Base-by-base conservation (phyloP, 2,329 filamentous ascomycete species). In the Stemphylium beticola region DNA sequence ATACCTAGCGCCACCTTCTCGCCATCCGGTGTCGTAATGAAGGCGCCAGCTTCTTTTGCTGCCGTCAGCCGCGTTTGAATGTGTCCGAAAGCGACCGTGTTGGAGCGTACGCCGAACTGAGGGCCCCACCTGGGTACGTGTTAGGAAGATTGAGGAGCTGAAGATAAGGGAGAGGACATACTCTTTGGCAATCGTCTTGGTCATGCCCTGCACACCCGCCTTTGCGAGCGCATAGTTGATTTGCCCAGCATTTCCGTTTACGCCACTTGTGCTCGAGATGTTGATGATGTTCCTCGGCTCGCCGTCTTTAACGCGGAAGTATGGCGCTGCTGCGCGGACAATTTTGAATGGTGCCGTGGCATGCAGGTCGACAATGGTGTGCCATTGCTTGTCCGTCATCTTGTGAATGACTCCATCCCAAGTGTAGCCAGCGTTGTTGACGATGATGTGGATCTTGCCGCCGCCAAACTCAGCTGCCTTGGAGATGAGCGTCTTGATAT, bases 391-490 rank as follows among this genome's bases (percentile, higher is more conserved):
- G 80, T 96, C 91, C 14, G 87, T 90, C 82, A 92, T 93, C 82
- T 95, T 96, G 82, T 96, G 91, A 63, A 96, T 92, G 34, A 96
- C 91, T 6, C 89, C 92, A 74, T 96, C 92, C 91, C 92, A 96
- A 0, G 92, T 96, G 77, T 91, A 96, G 37, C 91, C 92, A 0
- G 92, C 92, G 74, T 96, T 96, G 77, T 96, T 96, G 55, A 96
- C 90, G 52, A 96, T 88, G 72, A 95, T 89, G 75, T 96, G 89
- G 59, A 96, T 92, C 81, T 96, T 96, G 69, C 91, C 92, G 61
- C 83, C 80, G 54, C 92, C 92, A 71, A 96, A 96, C 42, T 87
- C 88, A 1, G 90, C 92, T 0, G 91, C 83, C 69, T 87, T 85
- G 71, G 87, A 81, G 22, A 96, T 86, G n/a, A 96, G 83, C 9